Conservation (phyloP, 140 eudicot species). For the Stevia rebaudiana region DNA sequence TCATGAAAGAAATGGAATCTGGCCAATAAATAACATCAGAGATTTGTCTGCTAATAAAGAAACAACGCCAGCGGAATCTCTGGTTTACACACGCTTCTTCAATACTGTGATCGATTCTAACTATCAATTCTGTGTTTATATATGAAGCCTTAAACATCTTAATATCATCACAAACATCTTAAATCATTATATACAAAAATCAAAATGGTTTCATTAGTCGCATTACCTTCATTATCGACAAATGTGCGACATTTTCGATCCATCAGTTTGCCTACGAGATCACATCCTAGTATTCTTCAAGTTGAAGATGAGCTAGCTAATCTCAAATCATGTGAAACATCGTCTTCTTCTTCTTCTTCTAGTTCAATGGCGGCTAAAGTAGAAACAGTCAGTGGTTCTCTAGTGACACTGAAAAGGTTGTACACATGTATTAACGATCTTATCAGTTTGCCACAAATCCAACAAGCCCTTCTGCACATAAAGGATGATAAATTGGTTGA, state of each 20-base stretch:
- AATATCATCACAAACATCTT: constrained; percentile 11
- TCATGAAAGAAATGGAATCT: too few relatives aligned
- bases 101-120: neutral
- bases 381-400: constrained; percentile 19
- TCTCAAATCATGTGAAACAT: constrained; percentile 27
- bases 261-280: constrained; percentile 38
- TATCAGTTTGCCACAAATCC: constrained; percentile 41
- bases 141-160: neutral
- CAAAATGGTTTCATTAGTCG: constrained; percentile 22
- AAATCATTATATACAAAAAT: neutral
- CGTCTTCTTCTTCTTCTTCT: constrained; percentile 22
- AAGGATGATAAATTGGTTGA: constrained; percentile 38
- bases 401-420: constrained; percentile 11
- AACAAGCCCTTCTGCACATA: constrained; percentile 30
- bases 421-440: constrained; percentile 22
- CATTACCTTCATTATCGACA: constrained; percentile 26
- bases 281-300: constrained; percentile 35
- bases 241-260: constrained; percentile 34
- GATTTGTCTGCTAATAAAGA: constrained; percentile 3
- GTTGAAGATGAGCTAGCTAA: constrained; percentile 32
- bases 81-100: constrained; percentile 20
- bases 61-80: constrained; percentile 7
- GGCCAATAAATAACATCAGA: neutral
- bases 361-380: neutral
- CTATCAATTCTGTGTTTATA: constrained; percentile 3